A percentile compares a stretch with the other conserved stretches of the same genome.
These are phyloP conservation scores for Quercus aquifolioides DNA, from an alignment of 306 rosid species.

Conservation along the genomic window DNA sequence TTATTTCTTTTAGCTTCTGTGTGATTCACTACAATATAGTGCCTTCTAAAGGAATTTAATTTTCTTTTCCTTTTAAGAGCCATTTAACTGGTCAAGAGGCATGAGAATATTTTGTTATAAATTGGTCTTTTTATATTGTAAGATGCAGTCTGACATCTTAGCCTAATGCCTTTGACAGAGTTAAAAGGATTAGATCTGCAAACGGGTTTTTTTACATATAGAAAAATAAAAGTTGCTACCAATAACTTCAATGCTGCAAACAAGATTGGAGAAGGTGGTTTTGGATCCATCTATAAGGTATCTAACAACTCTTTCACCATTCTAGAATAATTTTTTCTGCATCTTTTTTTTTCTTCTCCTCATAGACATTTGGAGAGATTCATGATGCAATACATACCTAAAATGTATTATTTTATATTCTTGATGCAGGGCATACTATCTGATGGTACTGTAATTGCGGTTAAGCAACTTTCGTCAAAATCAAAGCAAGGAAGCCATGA, in stretches of 20 bases:
- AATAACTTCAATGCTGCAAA: constrained; percentile 44
- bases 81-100: background rate
- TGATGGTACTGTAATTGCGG: constrained; percentile 21
- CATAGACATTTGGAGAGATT: background rate
- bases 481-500: constrained; percentile 29
- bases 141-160: background rate
- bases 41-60: background rate
- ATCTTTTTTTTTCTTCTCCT: background rate
- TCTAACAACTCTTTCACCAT: background rate
- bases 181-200: constrained; percentile 16
- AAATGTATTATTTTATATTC: constrained; percentile 8
- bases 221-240: constrained; percentile 43
- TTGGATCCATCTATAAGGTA: constrained; percentile 76
- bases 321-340: background rate
- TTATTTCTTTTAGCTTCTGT: too few species aligned
- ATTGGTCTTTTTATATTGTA: background rate
- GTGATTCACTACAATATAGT: background rate
- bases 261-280: constrained; percentile 78
- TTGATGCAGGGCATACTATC: constrained; percentile 1
- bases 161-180: background rate
- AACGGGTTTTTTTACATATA: constrained; percentile 9
- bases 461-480: constrained; percentile 24
- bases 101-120: background rate
- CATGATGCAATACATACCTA: background rate
- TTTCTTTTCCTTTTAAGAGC: background rate